Conservation (phyloP, 257 asterid genomes). For the Solanum commersonii region DNA sequence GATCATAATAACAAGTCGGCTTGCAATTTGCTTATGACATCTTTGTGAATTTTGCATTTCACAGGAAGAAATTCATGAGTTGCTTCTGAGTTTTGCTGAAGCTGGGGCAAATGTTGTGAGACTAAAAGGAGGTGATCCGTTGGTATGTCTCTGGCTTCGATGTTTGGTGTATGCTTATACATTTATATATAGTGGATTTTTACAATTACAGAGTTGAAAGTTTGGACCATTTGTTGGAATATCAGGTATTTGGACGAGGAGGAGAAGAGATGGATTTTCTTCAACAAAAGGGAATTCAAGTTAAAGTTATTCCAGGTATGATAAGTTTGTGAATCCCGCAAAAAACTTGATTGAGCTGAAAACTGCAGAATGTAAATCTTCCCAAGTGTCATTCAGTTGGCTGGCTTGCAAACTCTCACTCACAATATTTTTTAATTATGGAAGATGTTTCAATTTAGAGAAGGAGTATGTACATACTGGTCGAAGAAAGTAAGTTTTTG, state of each 20-base stretch:
- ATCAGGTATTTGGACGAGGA: slow-evolving; percentile 92
- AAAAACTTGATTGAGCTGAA: background rate
- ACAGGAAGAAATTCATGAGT: slow-evolving; percentile 94
- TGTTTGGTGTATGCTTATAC: background rate
- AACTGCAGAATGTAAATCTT: background rate
- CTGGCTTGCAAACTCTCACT: background rate
- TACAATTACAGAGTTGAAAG: background rate
- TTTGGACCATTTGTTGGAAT: slow-evolving; percentile 4
- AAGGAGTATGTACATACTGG: background rate
- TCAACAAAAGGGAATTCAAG: slow-evolving; percentile 74
- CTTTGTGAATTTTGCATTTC: background rate
- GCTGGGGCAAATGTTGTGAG: slow-evolving; percentile 95
- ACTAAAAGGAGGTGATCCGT: slow-evolving; percentile 97
- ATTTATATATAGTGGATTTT: background rate
- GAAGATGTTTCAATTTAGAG: background rate
- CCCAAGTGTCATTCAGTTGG: background rate
- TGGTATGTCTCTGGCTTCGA: slow-evolving; percentile 36
- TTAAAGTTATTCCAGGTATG: slow-evolving; percentile 88
- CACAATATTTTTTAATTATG: background rate
- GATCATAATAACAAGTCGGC: background rate
- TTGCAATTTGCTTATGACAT: background rate
- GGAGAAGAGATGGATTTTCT: slow-evolving; percentile 99
- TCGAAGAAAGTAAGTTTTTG: background rate
- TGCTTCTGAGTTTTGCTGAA: slow-evolving; percentile 93
- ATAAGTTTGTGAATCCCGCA: background rate